These are phyloP conservation scores for Fomitopsis schrenkii DNA, from an alignment of 1,284 basidiomycete genomes.

Conservation along the genomic window DNA sequence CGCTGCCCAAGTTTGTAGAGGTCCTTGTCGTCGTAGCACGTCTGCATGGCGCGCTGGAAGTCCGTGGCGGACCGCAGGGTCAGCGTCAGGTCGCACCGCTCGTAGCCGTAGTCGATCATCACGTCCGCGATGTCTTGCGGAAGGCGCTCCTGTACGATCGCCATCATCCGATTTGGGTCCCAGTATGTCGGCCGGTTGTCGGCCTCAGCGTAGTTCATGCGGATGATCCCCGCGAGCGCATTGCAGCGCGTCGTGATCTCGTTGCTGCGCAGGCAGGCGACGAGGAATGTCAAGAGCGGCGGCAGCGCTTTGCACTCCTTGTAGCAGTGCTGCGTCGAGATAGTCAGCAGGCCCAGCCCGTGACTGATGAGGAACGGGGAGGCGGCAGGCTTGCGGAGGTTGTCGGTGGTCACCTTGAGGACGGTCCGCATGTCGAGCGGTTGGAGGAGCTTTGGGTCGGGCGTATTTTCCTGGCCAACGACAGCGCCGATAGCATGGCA, in stretches of 20 bases:
- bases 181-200: slow-evolving; percentile 40
- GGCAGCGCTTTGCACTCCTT: slow-evolving; percentile 40
- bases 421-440: slow-evolving; percentile 42
- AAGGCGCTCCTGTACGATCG: slow-evolving; percentile 34
- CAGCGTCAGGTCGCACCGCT: slow-evolving; percentile 40
- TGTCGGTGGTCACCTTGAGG: slow-evolving; percentile 38
- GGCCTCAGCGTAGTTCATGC: slow-evolving; percentile 39
- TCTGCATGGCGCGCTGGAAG: slow-evolving; percentile 50
- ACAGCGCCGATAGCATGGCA: slow-evolving; percentile 48
- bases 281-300: slow-evolving; percentile 42
- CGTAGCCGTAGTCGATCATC: slow-evolving; percentile 45
- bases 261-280: slow-evolving; percentile 48
- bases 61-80: slow-evolving; percentile 36
- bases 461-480: slow-evolving; percentile 36
- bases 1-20: slow-evolving; percentile 46
- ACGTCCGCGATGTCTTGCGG: slow-evolving; percentile 43
- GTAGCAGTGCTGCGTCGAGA: slow-evolving; percentile 39
- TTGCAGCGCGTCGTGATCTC: slow-evolving; percentile 47
- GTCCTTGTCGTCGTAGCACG: slow-evolving; percentile 40
- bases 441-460: slow-evolving; percentile 32
- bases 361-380: slow-evolving; percentile 46
- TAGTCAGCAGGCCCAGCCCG: slow-evolving; percentile 41
- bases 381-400: slow-evolving; percentile 41
- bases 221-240: slow-evolving; percentile 48
- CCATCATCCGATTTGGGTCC: slow-evolving; percentile 42